Evolutionary conservation across 2,329 filamentous ascomycete species (phyloP), one percentile per base, ranked within the genome.

Genomic region (Hyphodiscus sp.): DNA sequence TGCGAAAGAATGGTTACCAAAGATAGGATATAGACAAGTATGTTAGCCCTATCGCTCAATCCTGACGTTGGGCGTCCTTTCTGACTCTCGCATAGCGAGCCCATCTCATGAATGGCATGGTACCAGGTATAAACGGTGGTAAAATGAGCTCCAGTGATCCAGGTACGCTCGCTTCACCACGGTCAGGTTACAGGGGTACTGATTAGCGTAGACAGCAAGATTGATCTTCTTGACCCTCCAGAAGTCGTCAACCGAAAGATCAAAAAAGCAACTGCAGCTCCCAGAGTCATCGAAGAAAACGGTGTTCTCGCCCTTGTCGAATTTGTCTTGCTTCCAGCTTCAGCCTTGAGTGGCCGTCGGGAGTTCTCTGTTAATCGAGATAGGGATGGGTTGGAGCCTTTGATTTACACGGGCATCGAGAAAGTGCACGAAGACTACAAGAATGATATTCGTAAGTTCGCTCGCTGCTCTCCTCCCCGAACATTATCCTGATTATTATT

Each of bases 241-340:
- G 47, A 41, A 19, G 20, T 20, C 8, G 38, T 49, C 33, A 19
- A 11, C n/a, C 41, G 41, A 11, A 49, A 41, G 19, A 23, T 49
- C 13, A 5, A n/a, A 1, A 49, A 49, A 41, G 15, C 47, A 2
- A 5, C 2, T 1, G 29, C 30, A 6, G 18, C 30, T 41, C 47
- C 47, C 8, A 13, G 29, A 19, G 19, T 41, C 7, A 23, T 41
- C 15, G 46, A 48, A 48, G 45, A 45, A n/a, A 57, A 57, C 67
- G 92, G 92, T n/a, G 75, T 96, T 10, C 74, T 96, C 49, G 82
- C 86, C 3, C 91, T 96, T 57, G 84, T 92, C 20, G 88, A 96
- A 70, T 42, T 5, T 23, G 47, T 49, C 16, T n/a, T 49, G 2
- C 47, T 49, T 23, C 47, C 47, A 20, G 29, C 29, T 20, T 16